Percentiles rank a stretch among this genome's conserved stretches.
Evolutionary conservation across 345 rosid genomes (phyloP).

Genomic region (Citrus sinensis): DNA sequence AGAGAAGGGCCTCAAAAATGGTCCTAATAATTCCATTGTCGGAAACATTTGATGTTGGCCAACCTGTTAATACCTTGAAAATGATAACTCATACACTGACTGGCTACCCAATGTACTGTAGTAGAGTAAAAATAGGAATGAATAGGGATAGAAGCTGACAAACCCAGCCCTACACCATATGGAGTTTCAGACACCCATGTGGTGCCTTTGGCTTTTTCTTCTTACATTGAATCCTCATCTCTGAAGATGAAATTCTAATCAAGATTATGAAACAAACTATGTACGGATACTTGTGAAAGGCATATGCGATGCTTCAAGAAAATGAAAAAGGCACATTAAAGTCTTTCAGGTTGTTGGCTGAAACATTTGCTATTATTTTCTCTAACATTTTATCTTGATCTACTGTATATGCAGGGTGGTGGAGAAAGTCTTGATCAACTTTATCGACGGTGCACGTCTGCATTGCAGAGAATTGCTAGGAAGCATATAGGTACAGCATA

Average conservation of each 20-base stretch:
- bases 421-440: constrained; percentile 83
- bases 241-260: not conserved
- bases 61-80: not conserved
- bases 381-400: not conserved
- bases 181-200: not conserved
- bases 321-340: not conserved
- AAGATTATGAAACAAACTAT: not conserved
- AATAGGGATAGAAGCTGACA: not conserved
- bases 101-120: not conserved
- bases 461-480: constrained; percentile 57
- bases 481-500: constrained; percentile 55
- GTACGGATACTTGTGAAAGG: not conserved
- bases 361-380: not conserved
- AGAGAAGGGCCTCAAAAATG: not conserved
- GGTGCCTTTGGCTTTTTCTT: not conserved
- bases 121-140: not conserved
- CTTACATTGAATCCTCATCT: not conserved
- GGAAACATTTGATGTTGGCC: not conserved
- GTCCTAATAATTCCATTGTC: not conserved
- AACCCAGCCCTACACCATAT: not conserved
- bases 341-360: not conserved
- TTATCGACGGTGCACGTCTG: constrained; percentile 59
- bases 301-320: not conserved
- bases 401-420: constrained; percentile 54
- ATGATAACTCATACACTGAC: not conserved